Evolutionary conservation across 2,329 filamentous ascomycete genomes (phyloP).

Genomic region (Alternaria brassicae): DNA sequence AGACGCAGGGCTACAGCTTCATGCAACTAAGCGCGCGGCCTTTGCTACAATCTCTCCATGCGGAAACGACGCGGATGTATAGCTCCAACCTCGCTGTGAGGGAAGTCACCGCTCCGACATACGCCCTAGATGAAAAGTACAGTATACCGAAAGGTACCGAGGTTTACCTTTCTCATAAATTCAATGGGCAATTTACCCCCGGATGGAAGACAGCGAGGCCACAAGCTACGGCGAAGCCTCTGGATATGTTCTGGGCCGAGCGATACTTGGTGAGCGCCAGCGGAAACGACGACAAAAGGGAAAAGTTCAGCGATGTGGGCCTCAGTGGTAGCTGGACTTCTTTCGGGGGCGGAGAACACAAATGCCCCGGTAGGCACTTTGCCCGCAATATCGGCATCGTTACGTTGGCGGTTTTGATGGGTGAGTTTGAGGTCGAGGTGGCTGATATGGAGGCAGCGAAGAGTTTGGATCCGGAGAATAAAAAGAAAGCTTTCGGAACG

Average conservation of each 20-base stretch:
- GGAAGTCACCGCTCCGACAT: slow-evolving; percentile 10
- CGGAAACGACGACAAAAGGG: not conserved
- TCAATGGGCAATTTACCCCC: slow-evolving; percentile 11
- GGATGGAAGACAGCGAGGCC: slow-evolving; percentile 10
- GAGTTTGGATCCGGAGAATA: not conserved
- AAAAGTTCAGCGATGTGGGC: slow-evolving; percentile 24
- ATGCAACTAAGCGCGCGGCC: slow-evolving; percentile 19
- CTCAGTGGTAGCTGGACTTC: slow-evolving; percentile 21
- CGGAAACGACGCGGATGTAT: slow-evolving; percentile 22
- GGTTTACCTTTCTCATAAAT: slow-evolving; percentile 18
- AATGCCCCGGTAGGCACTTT: slow-evolving; percentile 27
- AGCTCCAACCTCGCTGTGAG: slow-evolving; percentile 13
- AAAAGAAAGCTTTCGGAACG: slow-evolving; percentile 9
- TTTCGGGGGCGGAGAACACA: slow-evolving; percentile 28
- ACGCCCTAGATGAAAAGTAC: slow-evolving; percentile 22
- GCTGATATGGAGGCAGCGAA: not conserved
- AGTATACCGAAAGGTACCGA: slow-evolving; percentile 15
- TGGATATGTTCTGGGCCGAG: slow-evolving; percentile 24
- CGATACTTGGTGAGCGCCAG: slow-evolving; percentile 11
- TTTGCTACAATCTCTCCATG: slow-evolving; percentile 24
- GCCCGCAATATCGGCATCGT: slow-evolving; percentile 25
- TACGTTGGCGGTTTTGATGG: slow-evolving; percentile 13
- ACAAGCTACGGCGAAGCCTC: not conserved
- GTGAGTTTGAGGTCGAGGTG: slow-evolving; percentile 13
- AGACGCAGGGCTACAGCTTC: slow-evolving; percentile 10